Conservation (phyloP, 2,329 filamentous ascomycete genomes). For the Cercospora sesami region DNA sequence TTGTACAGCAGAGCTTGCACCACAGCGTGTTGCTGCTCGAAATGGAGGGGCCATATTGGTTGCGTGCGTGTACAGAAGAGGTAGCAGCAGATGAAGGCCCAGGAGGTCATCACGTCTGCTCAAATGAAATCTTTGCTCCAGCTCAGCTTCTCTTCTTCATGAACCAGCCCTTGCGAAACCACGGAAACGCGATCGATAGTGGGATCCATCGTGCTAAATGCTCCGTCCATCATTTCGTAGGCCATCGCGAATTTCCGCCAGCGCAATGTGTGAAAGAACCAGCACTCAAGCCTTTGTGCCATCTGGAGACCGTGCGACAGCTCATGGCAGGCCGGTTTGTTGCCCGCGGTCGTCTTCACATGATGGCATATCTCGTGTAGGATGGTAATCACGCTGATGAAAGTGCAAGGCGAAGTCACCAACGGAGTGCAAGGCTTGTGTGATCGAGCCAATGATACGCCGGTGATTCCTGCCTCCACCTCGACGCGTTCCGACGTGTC, state of each 20-base stretch:
- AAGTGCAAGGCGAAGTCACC: neutral
- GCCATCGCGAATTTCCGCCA: neutral
- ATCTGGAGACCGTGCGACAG: neutral
- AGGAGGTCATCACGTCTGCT: neutral
- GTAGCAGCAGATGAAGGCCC: neutral
- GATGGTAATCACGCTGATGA: neutral
- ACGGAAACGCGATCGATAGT: neutral
- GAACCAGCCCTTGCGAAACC: neutral
- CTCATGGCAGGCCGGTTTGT: neutral
- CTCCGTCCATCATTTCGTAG: neutral
- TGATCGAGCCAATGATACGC: neutral
- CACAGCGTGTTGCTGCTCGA: neutral
- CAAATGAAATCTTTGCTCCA: neutral
- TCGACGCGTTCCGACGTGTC: slow-evolving; percentile 4
- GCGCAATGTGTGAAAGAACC: neutral
- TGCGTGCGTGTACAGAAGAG: neutral
- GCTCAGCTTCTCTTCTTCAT: neutral
- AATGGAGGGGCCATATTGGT: neutral
- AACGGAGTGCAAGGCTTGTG: neutral
- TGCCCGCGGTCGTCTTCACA: neutral
- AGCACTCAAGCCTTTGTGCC: neutral
- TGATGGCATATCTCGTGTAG: neutral
- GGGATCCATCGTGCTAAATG: neutral
- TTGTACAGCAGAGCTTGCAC: neutral
- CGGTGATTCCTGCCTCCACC: neutral